Base-by-base conservation (phyloP, 2,329 filamentous ascomycete species). In the Aureobasidium sp. region DNA sequence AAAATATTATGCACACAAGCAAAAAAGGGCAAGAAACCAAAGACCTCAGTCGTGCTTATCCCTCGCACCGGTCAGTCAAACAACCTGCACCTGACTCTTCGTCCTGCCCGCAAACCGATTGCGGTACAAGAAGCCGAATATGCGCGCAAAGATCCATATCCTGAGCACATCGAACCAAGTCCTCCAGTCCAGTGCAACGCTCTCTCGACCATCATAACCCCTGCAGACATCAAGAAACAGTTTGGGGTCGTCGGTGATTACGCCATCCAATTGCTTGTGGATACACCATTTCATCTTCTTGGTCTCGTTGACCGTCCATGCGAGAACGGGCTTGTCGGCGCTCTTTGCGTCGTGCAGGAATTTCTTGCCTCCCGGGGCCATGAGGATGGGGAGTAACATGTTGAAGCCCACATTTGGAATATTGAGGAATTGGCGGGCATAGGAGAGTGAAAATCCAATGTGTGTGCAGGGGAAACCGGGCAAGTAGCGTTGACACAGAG, bases 261-360 rank as follows among this genome's bases (percentile, higher is more conserved):
- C 87, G 0, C 90, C 92, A 68, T 96, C 89, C 1, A 96, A 77
- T 3, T 74, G 72, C 45, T 82, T 76, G 31, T 79, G 74, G 37
- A 96, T 84, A 66, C 85, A 82, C 90, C 91, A 96, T 68, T 85
- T 82, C 92, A 97, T 97, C 75, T 85, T 83, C 55, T 81, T 79
- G 65, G 84, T 82, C 15, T 88, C 82, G 71, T 97, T 96, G 56
- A 96, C 89, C 0, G 92, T 97, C 93, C 93, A 97, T 0, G 85
- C 82, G 68, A 88, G 87, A 5, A 97, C 77, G 4, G 82, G 81
- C 25, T 88, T 81, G 61, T 87, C 82, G 9, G 68, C 68, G 2
- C 71, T 68, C 17, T 62, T 57, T 22, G 56, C 56, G 12, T 64
- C 47, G 14, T 79, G 78, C 17, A 91, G 74, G 76, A 97, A 94